Percentiles rank a stretch among this genome's conserved stretches.
These are phyloP conservation scores for Botryosphaeria dothidea DNA, from an alignment of 2,329 filamentous ascomycete species.

Conservation along the genomic window DNA sequence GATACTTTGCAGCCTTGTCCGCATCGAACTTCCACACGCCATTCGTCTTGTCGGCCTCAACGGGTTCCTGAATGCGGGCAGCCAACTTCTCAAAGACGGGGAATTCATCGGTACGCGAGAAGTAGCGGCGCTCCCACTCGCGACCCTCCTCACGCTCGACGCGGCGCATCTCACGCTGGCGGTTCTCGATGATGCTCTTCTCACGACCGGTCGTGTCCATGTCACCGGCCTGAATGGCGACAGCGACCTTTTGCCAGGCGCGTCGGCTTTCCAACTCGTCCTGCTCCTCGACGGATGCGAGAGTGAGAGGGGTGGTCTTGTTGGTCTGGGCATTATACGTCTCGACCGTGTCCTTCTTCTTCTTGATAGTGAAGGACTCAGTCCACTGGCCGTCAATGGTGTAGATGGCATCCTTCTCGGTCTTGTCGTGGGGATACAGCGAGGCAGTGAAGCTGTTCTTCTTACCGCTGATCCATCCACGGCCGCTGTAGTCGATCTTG, in stretches of 20 bases:
- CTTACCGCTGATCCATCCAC: conserved; percentile 92
- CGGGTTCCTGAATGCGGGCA: conserved; percentile 44
- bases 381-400: conserved; percentile 91
- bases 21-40: conserved; percentile 71
- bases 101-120: conserved; percentile 50
- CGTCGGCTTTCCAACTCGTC: conserved; percentile 84
- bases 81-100: conserved; percentile 52
- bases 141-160: conserved; percentile 73
- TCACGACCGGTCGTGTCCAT: conserved; percentile 77
- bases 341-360: conserved; percentile 44
- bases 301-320: conserved; percentile 64
- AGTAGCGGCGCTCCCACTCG: conserved; percentile 84
- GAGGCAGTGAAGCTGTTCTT: conserved; percentile 85
- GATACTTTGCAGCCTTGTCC: conserved; percentile 40
- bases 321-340: conserved; percentile 49
- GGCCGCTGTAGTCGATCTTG: conserved; percentile 90
- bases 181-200: conserved; percentile 88
- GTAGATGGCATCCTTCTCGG: conserved; percentile 73
- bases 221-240: conserved; percentile 76
- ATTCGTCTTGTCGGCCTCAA: conserved; percentile 66
- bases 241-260: conserved; percentile 84
- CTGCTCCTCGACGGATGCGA: conserved; percentile 75
- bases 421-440: conserved; percentile 66
- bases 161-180: conserved; percentile 75
- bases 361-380: conserved; percentile 74